Evolutionary conservation across 1,139 yeast genomes (phyloP), one percentile per base, ranked within the genome.

Genomic region (Kodamaea sp.): DNA sequence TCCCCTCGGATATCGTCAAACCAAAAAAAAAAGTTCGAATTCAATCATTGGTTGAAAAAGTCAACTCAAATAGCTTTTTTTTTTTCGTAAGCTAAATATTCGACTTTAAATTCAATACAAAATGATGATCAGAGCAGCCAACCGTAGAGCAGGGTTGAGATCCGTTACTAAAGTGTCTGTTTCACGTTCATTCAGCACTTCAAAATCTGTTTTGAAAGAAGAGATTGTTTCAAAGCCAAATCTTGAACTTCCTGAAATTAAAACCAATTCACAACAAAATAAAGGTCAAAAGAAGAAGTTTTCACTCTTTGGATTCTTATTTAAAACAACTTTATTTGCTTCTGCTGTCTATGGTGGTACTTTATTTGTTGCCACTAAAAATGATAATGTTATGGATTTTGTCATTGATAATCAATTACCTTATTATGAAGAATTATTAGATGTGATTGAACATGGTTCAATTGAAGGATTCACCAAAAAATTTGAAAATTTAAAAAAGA

Each of bases 351-450:
- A 71, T 43, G 75, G 73, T 4, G 67, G 68, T 8, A 60, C 71
- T 7, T 56, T 71, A 44, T 71, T 52, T 45, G 66, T 51, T 28
- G 75, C 77, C 42, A 70, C 75, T 41, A 71, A 70, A 51, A 70
- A 65, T 48, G 75, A 70, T 39, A 57, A 57, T 35, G 74, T 70
- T 11, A 60, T 70, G 69, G 75, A 71, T 50, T 70, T 68, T 46
- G 73, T 71, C 32, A 63, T 69, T 40, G 76, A 71, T 46, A 50
- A 69, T 37, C 68, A 70, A 43, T 63, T 69, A 41, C 76, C 76
- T n/a, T 68, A 63, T 53, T 59, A 67, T 42, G 76, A 71, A 44
- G 71, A 67, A 47, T 51, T 70, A 36, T 54, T 70, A 46, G 70
- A 69, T 37, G 34, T 67, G 27, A 62, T 67, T 36, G 77, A 71